Base-by-base conservation (phyloP, 495 filamentous ascomycete species). In the Trichoderma gamsii region DNA sequence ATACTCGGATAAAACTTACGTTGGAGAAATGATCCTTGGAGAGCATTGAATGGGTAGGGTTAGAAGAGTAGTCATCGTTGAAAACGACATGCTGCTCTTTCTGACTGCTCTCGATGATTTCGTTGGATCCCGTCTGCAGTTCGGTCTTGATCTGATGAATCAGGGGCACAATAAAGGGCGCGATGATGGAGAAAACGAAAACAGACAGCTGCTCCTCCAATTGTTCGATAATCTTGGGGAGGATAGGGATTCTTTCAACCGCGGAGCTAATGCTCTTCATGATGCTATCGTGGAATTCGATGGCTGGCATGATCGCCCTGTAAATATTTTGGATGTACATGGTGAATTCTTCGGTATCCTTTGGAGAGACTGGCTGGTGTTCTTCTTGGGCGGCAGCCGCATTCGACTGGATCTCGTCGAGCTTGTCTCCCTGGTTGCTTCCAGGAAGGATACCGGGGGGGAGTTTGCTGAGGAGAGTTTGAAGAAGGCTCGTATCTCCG, bases 31-130 rank as follows among this genome's bases (percentile, higher is more conserved):
- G 92, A 72, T 96, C 93, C 81, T 97, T 97, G 56, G 90, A 91
- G 23, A 97, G 84, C 93, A 97, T 97, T n/a, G 90, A 93, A 76
- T 97, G 93, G 12, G 93, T 97, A 9, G 93, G 93, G 73, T 97
- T 88, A 25, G 86, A 85, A 64, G 76, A 89, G 46, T 80, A 59
- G 70, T 93, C 88, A 71, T 97, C 88, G n/a, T 89, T 73, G 77
- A 96, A 97, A 35, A 97, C 92, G 66, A 92, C 84, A 70, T 88
- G 86, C 76, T 97, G 93, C 75, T 92, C 87, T 51, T 90, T 85
- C 73, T 87, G 84, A 74, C 89, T 90, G 76, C 85, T 89, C 69
- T 89, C 83, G 68, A 97, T 97, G 70, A 97, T 87, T 74, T 96
- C 92, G 1, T 84, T 85, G n/a, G 91, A 90, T 11, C 92, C 92